These are phyloP conservation scores for Exophiala spinifera DNA, from an alignment of 2,329 filamentous ascomycete genomes.

Conservation along the genomic window DNA sequence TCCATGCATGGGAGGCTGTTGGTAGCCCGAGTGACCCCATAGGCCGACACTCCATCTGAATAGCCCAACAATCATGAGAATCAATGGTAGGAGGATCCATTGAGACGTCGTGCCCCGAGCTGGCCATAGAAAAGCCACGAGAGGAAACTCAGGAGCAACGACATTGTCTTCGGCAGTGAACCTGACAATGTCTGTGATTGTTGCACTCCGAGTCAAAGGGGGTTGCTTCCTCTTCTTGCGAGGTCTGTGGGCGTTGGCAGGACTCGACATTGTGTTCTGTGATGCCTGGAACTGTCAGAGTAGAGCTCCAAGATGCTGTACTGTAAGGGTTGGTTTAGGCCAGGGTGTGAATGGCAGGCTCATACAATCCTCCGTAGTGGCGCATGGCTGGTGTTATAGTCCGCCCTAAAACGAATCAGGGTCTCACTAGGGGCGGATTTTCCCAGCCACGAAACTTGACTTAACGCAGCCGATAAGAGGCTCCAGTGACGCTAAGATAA, in stretches of 20 bases:
- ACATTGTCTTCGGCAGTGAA: slow-evolving; percentile 45
- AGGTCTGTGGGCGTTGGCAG: slow-evolving; percentile 38
- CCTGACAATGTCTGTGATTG: slow-evolving; percentile 43
- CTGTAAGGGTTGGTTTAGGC: too few species aligned
- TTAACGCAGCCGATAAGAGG: slow-evolving; percentile 10
- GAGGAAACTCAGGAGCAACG: slow-evolving; percentile 71
- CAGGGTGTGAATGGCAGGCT: too few species aligned
- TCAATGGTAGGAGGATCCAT: slow-evolving; percentile 86
- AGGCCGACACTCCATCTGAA: slow-evolving; percentile 90
- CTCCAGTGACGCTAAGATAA: slow-evolving; percentile 12
- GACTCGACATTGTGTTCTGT: slow-evolving; percentile 20
- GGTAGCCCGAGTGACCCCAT: slow-evolving; percentile 90
- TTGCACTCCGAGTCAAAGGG: slow-evolving; percentile 30
- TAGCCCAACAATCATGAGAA: slow-evolving; percentile 84
- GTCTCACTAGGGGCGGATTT: too few species aligned
- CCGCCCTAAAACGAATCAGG: neutral
- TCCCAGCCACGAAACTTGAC: slow-evolving; percentile 5
- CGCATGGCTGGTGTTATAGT: too few species aligned
- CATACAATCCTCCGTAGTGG: too few species aligned
- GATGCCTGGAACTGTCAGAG: too few species aligned
- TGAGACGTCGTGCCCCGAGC: slow-evolving; percentile 76
- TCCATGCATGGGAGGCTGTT: slow-evolving; percentile 84
- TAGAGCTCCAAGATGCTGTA: too few species aligned
- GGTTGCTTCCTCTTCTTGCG: slow-evolving; percentile 45
- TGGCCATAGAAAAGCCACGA: slow-evolving; percentile 93